Conservation (phyloP, 768 basidiomycete species). For the Pholiota molesta region DNA sequence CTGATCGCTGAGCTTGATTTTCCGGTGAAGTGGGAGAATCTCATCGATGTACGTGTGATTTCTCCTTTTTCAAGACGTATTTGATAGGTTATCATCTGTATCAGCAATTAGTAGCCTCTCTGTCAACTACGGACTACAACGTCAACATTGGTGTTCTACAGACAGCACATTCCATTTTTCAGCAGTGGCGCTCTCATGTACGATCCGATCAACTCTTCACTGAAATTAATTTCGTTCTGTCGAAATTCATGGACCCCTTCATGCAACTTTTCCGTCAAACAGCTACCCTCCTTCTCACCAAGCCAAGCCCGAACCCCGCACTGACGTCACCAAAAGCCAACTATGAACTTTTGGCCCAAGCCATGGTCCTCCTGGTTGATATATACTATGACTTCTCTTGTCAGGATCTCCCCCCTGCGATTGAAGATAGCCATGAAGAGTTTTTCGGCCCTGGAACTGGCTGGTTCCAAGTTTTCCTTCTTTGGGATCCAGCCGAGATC, state of each 20-base stretch:
- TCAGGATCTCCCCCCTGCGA: constrained; percentile 92
- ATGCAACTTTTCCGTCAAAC: constrained; percentile 80
- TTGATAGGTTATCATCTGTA: not conserved
- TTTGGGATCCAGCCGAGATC: constrained; percentile 75
- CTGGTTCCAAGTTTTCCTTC: constrained; percentile 80
- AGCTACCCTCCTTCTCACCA: constrained; percentile 50
- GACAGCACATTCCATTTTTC: constrained; percentile 96
- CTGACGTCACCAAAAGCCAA: constrained; percentile 39
- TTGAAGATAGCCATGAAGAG: constrained; percentile 84
- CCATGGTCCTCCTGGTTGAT: constrained; percentile 78
- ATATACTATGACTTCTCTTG: constrained; percentile 94
- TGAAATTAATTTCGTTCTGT: constrained; percentile 90
- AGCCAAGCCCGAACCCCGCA: constrained; percentile 36
- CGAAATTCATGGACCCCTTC: constrained; percentile 83
- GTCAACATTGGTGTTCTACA: constrained; percentile 90
- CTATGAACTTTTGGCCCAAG: constrained; percentile 62
- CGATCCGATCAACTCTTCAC: constrained; percentile 85
- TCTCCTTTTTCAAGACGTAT: not conserved
- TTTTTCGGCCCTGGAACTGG: constrained; percentile 77
- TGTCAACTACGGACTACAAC: constrained; percentile 81
- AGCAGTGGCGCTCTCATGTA: constrained; percentile 89
- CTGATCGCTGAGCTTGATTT: constrained; percentile 93
- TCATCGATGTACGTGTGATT: constrained; percentile 77
- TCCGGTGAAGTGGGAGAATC: constrained; percentile 82
- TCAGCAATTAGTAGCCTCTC: constrained; percentile 87